Evolutionary conservation across 345 rosid genomes (phyloP), one percentile per base, ranked within the genome.

Genomic region (Stellera chamaejasme): DNA sequence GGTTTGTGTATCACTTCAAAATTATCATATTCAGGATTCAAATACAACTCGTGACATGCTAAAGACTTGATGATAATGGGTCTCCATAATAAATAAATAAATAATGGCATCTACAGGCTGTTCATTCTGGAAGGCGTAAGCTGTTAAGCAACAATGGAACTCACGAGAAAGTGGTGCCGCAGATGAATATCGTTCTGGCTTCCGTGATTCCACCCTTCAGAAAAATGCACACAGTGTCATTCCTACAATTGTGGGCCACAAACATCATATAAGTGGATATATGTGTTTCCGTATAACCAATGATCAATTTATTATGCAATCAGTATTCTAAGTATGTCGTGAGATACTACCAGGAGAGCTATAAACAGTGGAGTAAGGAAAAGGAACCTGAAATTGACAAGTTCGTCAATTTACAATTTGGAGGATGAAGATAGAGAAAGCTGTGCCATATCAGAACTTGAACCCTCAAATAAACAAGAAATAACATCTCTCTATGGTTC

Each of bases 141-240:
- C 59, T 26, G 27, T 25, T 60, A 58, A 50, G 41, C 59, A 55
- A 15, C 44, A 50, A 10, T 36, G 10, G 42, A 50, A 66, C 83
- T 84, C 79, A 92, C 96, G 90, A 54, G 95, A 92, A 61, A 92
- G 71, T 59, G 96, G 96, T 25, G 98, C 93, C 15, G 96, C 98
- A 43, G 98, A 85, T 27, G 98, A 92, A 64, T 92, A 92, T 28
- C 98, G 90, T 56, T 90, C 97, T 2, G 97, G 97, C 79, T 84
- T 90, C 68, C 97, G 82, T 61, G 97, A 90, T 78, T 84, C 94
- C 59, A 82, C 96, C 96, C 96, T 91, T 67, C 48, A 74, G 55
- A 58, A 51, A 68, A 50, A 64, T 51, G 50, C 44, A 57, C 63
- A 72, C 52, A 43, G 44, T 54, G 77, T 59, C 54, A 66, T 49